These are phyloP conservation scores for Melampsora larici-populina DNA, from an alignment of 1,284 basidiomycete genomes.

Conservation along the genomic window DNA sequence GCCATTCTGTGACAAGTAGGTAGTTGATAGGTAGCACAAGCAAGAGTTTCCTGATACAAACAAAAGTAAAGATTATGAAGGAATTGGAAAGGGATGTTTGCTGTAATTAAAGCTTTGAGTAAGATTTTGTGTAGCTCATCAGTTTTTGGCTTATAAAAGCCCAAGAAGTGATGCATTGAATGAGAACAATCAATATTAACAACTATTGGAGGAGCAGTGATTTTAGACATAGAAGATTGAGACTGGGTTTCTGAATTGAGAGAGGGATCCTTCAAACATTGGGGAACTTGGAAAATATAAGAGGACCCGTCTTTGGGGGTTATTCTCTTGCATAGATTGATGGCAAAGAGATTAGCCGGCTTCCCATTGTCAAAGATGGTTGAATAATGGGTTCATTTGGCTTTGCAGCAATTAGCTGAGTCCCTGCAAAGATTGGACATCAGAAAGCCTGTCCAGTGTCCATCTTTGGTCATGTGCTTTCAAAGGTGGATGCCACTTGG, in stretches of 20 bases:
- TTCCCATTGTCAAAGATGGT: not conserved
- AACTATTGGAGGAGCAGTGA: not conserved
- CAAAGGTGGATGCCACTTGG: conserved; percentile 11
- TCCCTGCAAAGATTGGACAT: conserved; percentile 9
- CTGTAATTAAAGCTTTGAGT: not conserved
- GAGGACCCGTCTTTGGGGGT: not conserved
- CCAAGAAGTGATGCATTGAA: not conserved
- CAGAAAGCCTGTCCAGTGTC: conserved; percentile 14
- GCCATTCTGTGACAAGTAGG: not conserved
- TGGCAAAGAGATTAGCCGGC: not conserved
- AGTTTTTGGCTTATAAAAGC: not conserved
- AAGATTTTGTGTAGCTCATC: not conserved
- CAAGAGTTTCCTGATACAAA: not conserved
- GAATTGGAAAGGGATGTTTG: not conserved
- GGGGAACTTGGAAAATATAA: not conserved
- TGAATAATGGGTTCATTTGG: not conserved
- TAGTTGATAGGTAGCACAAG: not conserved
- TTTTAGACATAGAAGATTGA: not conserved
- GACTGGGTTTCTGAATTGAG: not conserved
- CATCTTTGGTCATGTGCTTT: conserved; percentile 8
- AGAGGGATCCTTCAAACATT: no score
- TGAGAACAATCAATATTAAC: not conserved
- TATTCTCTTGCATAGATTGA: not conserved
- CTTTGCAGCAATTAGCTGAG: not conserved
- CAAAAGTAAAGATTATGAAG: not conserved